Evolutionary conservation across 805 yeast species (phyloP), one percentile per base, ranked within the genome.

Genomic region (Candida jianshihensis): DNA sequence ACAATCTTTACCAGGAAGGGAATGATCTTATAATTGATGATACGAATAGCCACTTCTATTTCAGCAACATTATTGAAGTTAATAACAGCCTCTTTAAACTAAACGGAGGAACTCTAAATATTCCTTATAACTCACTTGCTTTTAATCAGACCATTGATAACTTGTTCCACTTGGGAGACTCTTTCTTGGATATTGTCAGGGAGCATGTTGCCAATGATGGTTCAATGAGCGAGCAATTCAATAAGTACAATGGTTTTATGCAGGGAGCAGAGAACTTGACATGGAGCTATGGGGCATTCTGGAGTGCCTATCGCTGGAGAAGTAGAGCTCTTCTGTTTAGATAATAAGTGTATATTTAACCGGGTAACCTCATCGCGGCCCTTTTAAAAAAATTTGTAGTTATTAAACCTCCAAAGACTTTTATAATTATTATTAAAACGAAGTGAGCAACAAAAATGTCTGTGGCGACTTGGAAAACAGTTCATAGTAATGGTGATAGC

Each of bases 211-310:
- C 74, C 47, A 61, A 59, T 36, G 73, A 75, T 15, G 94, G 94
- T 3, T 72, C 70, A 36, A 78, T 90, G 77, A 80, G 89, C 50
- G 97, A 90, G 60, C 96, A 90, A 54, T 86, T 87, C 57, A 86
- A 84, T 60, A 76, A 73, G 51, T 71, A 78, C 49, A 75, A 71
- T 29, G 97, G 97, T 0, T 87, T 60, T 56, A 75, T 87, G 81
- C 82, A 80, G 57, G 97, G 97, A 6, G 97, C 97, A 0, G 60
- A 63, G 37, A 75, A 84, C 48, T 71, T 90, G 47, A 89, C 97
- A 5, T 90, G 97, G 97, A 81, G 94, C 42, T 86, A 86, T 55
- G 75, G 87, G 22, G 71, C 95, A 5, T 73, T 83, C 31, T 78
- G 81, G 76, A 71, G 75, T 46, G 75, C 90, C 10, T 62, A 72